Conservation (phyloP, 371 early-diverging fungal species). For the Mortierella sp. region DNA sequence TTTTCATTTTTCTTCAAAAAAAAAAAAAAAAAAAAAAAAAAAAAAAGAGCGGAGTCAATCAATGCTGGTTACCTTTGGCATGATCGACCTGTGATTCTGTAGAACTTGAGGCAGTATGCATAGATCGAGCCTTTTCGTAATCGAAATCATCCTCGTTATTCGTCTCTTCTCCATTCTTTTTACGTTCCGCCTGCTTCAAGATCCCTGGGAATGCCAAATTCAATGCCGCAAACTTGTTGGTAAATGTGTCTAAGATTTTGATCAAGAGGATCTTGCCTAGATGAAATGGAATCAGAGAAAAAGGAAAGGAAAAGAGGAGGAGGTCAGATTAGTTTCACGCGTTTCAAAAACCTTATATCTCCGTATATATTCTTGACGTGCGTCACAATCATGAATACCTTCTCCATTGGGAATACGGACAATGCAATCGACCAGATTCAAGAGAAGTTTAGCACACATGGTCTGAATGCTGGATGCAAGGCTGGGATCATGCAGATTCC, state of each 20-base stretch:
- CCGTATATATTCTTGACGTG: neutral
- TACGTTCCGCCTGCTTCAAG: conserved; percentile 57
- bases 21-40: too few species aligned
- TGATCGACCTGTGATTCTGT: conserved; percentile 76
- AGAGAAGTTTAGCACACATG: conserved; percentile 94
- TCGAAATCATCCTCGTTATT: conserved; percentile 73
- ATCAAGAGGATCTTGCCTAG: conserved; percentile 84
- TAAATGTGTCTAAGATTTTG: conserved; percentile 86
- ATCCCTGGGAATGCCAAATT: conserved; percentile 68
- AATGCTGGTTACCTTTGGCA: conserved; percentile 67
- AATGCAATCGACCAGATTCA: conserved; percentile 91
- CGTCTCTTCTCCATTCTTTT: conserved; percentile 37
- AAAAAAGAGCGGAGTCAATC: neutral
- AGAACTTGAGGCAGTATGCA: conserved; percentile 71
- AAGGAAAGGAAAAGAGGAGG: neutral
- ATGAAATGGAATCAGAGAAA: neutral
- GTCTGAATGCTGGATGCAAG: conserved; percentile 93
- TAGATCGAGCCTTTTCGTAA: conserved; percentile 83
- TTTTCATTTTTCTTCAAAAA: neutral
- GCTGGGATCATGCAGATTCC: conserved; percentile 89
- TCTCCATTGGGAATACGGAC: conserved; percentile 71
- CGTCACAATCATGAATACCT: conserved; percentile 60
- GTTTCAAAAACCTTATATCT: neutral
- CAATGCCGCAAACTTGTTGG: conserved; percentile 79
- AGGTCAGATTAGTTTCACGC: neutral